These are phyloP conservation scores for Ophiosphaerella herpotricha DNA, from an alignment of 2,329 filamentous ascomycete species.

Conservation along the genomic window DNA sequence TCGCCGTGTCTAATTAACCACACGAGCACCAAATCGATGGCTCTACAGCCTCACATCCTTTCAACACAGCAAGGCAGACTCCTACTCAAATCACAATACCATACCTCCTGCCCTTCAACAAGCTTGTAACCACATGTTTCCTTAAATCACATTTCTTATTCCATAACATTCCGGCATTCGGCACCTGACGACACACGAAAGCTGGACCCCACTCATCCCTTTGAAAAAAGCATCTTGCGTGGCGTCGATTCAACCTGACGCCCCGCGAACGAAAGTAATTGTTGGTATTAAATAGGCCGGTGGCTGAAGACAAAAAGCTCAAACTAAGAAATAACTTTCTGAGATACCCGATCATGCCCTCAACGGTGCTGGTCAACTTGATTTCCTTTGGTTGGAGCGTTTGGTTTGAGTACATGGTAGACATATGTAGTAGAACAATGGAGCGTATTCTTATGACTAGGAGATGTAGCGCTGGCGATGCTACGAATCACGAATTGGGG, in stretches of 20 bases:
- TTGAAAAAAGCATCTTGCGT: conserved; percentile 31
- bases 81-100: conserved; percentile 4
- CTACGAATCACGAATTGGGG: no score
- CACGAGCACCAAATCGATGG: background rate
- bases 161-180: conserved; percentile 7
- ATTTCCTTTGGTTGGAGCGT: background rate
- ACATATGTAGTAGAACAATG: no score
- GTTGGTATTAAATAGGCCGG: conserved; percentile 3
- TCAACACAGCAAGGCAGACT: conserved; percentile 40
- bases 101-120: conserved; percentile 7
- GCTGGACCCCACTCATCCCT: background rate
- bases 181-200: background rate
- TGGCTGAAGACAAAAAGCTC: conserved; percentile 7
- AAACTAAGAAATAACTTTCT: conserved; percentile 12
- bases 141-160: conserved; percentile 1
- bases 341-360: conserved; percentile 38
- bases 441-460: no score
- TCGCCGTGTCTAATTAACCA: conserved; percentile 32
- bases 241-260: conserved; percentile 49
- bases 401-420: background rate
- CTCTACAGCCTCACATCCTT: conserved; percentile 24
- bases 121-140: conserved; percentile 12
- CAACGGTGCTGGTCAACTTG: conserved; percentile 31
- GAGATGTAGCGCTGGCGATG: no score
- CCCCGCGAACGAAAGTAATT: conserved; percentile 33